These are phyloP conservation scores for Cutaneotrichosporon sp. DNA, from an alignment of 1,284 basidiomycete genomes.

Conservation along the genomic window DNA sequence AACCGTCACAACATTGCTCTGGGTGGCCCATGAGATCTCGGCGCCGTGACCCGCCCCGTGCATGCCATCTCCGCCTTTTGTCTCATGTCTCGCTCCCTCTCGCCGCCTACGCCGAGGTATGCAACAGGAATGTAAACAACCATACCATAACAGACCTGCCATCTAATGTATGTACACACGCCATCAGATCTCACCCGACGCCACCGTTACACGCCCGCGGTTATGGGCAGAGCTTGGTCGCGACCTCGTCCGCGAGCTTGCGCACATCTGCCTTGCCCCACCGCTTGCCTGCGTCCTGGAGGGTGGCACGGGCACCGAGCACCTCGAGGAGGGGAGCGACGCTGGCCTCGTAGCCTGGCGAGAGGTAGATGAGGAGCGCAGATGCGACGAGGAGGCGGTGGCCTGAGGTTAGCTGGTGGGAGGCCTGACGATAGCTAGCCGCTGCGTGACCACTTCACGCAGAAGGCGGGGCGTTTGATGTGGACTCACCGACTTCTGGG, in stretches of 20 bases:
- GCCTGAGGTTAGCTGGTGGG: constrained; percentile 58
- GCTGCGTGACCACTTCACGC: neutral
- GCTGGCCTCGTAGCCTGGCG: constrained; percentile 58
- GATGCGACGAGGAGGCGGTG: constrained; percentile 76
- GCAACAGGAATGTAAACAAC: neutral
- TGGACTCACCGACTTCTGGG: constrained; percentile 73
- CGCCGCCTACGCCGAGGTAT: neutral
- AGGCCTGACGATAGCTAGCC: neutral
- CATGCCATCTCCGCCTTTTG: neutral
- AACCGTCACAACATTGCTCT: no score
- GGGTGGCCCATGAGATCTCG: no score
- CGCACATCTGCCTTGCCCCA: constrained; percentile 62
- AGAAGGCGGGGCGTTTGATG: no score
- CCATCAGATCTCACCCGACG: neutral
- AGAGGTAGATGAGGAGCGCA: constrained; percentile 70
- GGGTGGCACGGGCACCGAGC: constrained; percentile 62
- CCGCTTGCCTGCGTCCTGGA: constrained; percentile 59
- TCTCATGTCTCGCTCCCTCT: neutral
- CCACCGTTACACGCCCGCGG: constrained; percentile 26
- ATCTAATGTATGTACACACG: neutral
- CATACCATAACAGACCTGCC: neutral
- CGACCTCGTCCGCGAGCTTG: constrained; percentile 68
- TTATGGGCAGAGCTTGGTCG: constrained; percentile 24
- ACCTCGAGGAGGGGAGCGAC: constrained; percentile 71
- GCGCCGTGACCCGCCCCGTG: no score